These are phyloP conservation scores for Stephania japonica DNA, from an alignment of 164 flowering plant species.

Conservation along the genomic window DNA sequence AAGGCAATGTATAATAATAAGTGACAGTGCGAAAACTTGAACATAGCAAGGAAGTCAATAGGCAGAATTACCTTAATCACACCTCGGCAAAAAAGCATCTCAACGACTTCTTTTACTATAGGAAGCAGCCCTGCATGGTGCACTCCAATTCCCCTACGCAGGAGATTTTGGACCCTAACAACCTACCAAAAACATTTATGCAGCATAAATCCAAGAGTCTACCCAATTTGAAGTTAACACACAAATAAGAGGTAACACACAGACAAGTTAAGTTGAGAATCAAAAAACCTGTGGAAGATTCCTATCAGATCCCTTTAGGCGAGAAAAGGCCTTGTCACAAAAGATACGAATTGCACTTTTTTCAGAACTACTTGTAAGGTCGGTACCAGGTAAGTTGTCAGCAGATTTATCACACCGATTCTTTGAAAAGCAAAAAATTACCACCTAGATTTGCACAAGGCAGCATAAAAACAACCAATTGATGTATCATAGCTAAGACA, in stretches of 20 bases:
- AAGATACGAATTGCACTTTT: conserved; percentile 93
- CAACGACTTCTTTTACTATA: conserved; percentile 98
- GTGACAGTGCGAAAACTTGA: not conserved
- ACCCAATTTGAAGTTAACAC: conserved; percentile 3
- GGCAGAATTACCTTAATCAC: conserved; percentile 66
- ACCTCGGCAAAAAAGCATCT: conserved; percentile 98
- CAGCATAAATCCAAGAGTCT: conserved; percentile 5
- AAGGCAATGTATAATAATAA: not conserved
- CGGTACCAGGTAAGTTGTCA: conserved; percentile 57
- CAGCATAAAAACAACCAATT: not conserved
- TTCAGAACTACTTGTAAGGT: conserved; percentile 88
- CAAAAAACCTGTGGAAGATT: conserved; percentile 83
- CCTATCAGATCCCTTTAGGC: conserved; percentile 95
- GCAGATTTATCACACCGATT: conserved; percentile 97
- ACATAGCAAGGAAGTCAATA: not conserved
- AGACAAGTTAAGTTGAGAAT: conserved; percentile 1
- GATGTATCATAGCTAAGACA: not conserved
- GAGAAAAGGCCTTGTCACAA: conserved; percentile 98
- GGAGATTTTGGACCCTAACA: conserved; percentile 82
- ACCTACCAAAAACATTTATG: conserved; percentile 36
- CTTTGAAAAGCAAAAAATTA: conserved; percentile 96
- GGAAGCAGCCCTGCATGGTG: conserved; percentile 99
- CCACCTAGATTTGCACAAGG: conserved; percentile 47
- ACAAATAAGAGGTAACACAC: not conserved
- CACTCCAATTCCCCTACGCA: conserved; percentile 87